Base-by-base conservation (phyloP, 129 eudicot species). In the Smallanthus sonchifolius region DNA sequence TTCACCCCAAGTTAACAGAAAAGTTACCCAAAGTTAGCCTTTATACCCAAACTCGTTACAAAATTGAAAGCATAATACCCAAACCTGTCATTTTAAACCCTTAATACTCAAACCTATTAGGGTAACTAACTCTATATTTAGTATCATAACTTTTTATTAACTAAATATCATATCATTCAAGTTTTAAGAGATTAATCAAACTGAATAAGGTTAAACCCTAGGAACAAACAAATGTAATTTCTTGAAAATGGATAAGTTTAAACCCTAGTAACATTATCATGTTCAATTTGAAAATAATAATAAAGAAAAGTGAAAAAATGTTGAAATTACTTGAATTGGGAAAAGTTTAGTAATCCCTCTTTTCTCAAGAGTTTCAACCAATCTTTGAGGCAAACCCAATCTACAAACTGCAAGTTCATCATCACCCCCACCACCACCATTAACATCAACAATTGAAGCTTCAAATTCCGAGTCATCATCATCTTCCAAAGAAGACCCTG, bases 281-380 rank as follows among this genome's bases (percentile, higher is more conserved):
- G 36, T 38, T 51, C 6, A 67, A 42, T 13, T 24, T 24, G 8
- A 32, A 76, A 30, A 55, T 1, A 34, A 2, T 30, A 10, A 28
- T n/a, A 24, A 75, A 7, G 4, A 28, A 13, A 38, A 14, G 16
- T 19, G 35, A 13, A 3, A 24, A 63, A 64, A 64, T 14, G 73
- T 47, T 65, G 48, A 17, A 24, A 43, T 35, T 72, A 92, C 98
- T 69, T 93, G 98, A 83, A 93, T 93, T 5, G 98, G 98, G 76
- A 92, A 92, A 74, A 93, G 96, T 10, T 84, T 62, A 8, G 90
- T 79, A 83, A 93, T 93, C 65, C 96, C 96, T 39, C 96, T 86
- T 13, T 44, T 75, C 43, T 63, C 86, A 20, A 93, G 95, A 7
- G 89, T 39, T 20, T 90, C 86, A 32, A 87, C 96, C 37, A 93